Base-by-base conservation (phyloP, 305 asterid species). In the Ajuga reptans region DNA sequence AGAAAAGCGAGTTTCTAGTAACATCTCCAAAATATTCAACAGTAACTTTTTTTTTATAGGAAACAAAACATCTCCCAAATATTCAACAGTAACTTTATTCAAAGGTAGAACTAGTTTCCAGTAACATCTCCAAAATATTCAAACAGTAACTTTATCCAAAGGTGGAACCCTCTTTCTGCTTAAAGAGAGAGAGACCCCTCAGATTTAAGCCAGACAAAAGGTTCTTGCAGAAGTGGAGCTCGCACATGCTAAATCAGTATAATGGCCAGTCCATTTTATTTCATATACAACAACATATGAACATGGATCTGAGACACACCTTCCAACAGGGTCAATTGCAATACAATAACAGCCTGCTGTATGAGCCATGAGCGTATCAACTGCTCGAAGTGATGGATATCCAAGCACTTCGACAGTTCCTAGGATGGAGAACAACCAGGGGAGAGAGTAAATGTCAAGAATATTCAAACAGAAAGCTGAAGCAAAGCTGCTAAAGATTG, bases 311-410 rank as follows among this genome's bases (percentile, higher is more conserved):
- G 50, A 75, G 63, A 72, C 69, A 63, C 66, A 91, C 99, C 95
- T 89, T 81, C 96, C 99, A 37, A 78, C 72, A 37, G 96, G 99
- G 77, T 93, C 99, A 43, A 86, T 91, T 39, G 99, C 99, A 77
- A 93, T 91, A 83, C 99, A 93, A 78, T 91, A 93, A 78, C 99
- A 93, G 84, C 99, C 99, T 72, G 96, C 99, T 24, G 96, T 93
- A 78, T 89, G 99, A 77, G 96, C 99, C 91, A 76, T 83, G 55
- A 91, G 95, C 49, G 97, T 93, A 65, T 84, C 81, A 74, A 89
- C 86, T 10, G 85, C 89, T 69, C 70, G 81, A 59, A 93, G 96
- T 5, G 96, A 82, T 3, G 99, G 97, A 80, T 89, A 91, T 65
- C 97, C 83, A 2, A 91, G 85, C 52, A 91, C 97, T 85, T 93